A percentile compares a stretch with the other conserved stretches of the same genome.
phyloP scores from a whole-genome alignment of 129 eudicot species.

The Chrysanthemum seticuspe region DNA sequence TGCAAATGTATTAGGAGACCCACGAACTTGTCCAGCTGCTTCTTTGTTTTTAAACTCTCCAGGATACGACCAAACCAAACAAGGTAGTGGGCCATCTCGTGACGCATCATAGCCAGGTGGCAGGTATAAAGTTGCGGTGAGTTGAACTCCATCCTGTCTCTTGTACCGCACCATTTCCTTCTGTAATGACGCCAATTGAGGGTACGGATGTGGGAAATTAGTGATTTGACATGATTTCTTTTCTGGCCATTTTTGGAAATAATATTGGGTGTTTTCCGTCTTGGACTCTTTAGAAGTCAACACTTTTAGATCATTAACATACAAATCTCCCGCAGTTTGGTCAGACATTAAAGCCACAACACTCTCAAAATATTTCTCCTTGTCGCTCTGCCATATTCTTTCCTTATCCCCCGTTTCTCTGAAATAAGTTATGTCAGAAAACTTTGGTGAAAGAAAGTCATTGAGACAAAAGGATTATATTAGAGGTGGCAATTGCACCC shows the following conservation, averaged over 20 bases:
- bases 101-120: constrained; percentile 93
- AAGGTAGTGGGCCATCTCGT: constrained; percentile 94
- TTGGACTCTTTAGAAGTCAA: constrained; percentile 93
- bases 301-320: constrained; percentile 52
- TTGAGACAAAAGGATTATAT: too few species aligned
- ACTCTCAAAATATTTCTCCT: constrained; percentile 83
- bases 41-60: constrained; percentile 97
- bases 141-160: constrained; percentile 94
- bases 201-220: constrained; percentile 92
- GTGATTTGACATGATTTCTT: constrained; percentile 69
- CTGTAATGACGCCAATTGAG: constrained; percentile 79
- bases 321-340: constrained; percentile 63
- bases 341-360: constrained; percentile 92
- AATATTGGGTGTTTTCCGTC: constrained; percentile 93
- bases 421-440: constrained; percentile 36
- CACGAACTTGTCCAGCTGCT: constrained; percentile 98
- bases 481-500: too few species aligned
- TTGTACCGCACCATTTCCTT: constrained; percentile 90
- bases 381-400: constrained; percentile 95
- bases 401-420: constrained; percentile 84
- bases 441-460: neutral
- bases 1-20: constrained; percentile 94
- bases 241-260: constrained; percentile 80
- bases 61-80: constrained; percentile 96
- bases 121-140: constrained; percentile 88